Percentiles rank a stretch among this genome's conserved stretches.
Conservation (phyloP, 352 stramenopile species). For the Phytophthora sansomeana region DNA sequence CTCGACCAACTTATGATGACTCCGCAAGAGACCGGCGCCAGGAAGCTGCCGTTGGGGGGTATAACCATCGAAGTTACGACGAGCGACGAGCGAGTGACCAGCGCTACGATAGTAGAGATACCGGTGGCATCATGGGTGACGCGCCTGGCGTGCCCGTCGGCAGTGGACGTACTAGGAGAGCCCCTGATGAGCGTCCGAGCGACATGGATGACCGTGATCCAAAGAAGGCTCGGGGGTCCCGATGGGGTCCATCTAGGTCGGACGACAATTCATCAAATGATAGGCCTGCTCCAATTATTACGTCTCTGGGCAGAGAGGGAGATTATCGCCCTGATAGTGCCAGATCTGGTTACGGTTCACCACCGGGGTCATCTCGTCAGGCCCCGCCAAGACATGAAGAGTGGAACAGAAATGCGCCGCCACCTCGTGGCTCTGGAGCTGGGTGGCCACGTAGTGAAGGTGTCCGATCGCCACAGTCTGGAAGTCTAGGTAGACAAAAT, state of each 20-base stretch:
- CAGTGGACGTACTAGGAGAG: slow-evolving; percentile 33
- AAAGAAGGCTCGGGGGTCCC: slow-evolving; percentile 76
- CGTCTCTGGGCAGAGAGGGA: slow-evolving; percentile 34
- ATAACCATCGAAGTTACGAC: slow-evolving; percentile 32
- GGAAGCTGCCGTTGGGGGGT: slow-evolving; percentile 19
- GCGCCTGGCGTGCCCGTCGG: slow-evolving; percentile 31
- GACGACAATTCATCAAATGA: slow-evolving; percentile 33
- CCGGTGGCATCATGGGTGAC: slow-evolving; percentile 40
- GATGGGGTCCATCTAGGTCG: slow-evolving; percentile 71
- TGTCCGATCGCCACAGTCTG: slow-evolving; percentile 35
- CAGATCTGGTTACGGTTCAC: slow-evolving; percentile 35
- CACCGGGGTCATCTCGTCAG: slow-evolving; percentile 26
- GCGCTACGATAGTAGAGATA: slow-evolving; percentile 25
- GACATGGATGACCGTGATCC: slow-evolving; percentile 52
- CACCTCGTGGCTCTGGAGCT: slow-evolving; percentile 30
- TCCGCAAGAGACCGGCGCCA: slow-evolving; percentile 23
- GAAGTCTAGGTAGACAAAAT: slow-evolving; percentile 38
- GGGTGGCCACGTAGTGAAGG: slow-evolving; percentile 35
- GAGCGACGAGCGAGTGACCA: slow-evolving; percentile 28
- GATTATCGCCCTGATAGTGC: slow-evolving; percentile 32
- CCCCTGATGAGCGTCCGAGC: slow-evolving; percentile 33
- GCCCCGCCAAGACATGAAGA: slow-evolving; percentile 34
- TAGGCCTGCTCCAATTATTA: slow-evolving; percentile 64
- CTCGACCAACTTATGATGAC: slow-evolving; percentile 11
- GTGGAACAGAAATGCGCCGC: slow-evolving; percentile 38